phyloP scores from a whole-genome alignment of 768 basidiomycete species.

The Xerocomellus intermedius region DNA sequence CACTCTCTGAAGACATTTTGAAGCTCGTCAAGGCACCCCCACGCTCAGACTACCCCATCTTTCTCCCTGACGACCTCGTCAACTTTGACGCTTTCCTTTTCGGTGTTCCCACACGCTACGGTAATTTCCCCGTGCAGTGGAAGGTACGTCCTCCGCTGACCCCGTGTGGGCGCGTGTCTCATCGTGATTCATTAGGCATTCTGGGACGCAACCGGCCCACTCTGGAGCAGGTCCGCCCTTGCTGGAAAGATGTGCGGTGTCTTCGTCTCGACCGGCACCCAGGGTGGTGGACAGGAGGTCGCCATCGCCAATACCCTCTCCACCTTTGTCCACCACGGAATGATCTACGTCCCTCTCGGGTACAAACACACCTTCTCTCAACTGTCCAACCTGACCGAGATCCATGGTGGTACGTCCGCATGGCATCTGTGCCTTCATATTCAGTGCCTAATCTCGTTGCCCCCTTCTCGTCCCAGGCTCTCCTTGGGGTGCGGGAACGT shows the following conservation, averaged over 20 bases:
- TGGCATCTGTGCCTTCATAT: background rate
- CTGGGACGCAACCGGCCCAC: constrained; percentile 50
- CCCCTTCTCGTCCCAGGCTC: constrained; percentile 44
- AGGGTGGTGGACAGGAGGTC: constrained; percentile 49
- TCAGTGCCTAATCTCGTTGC: background rate
- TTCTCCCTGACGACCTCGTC: constrained; percentile 33
- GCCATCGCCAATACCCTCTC: constrained; percentile 39
- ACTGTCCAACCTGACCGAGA: constrained; percentile 40
- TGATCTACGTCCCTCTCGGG: constrained; percentile 53
- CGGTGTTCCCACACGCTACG: constrained; percentile 47
- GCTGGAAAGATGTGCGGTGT: constrained; percentile 46
- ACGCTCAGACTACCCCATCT: constrained; percentile 56
- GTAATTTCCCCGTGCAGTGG: constrained; percentile 55
- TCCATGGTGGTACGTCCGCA: constrained; percentile 43
- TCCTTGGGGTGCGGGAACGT: constrained; percentile 80
- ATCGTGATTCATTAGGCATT: constrained; percentile 33
- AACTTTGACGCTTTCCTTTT: constrained; percentile 44
- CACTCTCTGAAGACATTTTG: constrained; percentile 70
- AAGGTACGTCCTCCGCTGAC: constrained; percentile 37
- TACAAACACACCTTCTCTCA: constrained; percentile 43
- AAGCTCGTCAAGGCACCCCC: constrained; percentile 67
- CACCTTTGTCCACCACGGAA: constrained; percentile 55
- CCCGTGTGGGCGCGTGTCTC: constrained; percentile 16
- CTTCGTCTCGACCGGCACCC: constrained; percentile 46
- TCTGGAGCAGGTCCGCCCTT: constrained; percentile 43